Conservation (phyloP, 2,329 filamentous ascomycete species). For the Apiospora aurea region DNA sequence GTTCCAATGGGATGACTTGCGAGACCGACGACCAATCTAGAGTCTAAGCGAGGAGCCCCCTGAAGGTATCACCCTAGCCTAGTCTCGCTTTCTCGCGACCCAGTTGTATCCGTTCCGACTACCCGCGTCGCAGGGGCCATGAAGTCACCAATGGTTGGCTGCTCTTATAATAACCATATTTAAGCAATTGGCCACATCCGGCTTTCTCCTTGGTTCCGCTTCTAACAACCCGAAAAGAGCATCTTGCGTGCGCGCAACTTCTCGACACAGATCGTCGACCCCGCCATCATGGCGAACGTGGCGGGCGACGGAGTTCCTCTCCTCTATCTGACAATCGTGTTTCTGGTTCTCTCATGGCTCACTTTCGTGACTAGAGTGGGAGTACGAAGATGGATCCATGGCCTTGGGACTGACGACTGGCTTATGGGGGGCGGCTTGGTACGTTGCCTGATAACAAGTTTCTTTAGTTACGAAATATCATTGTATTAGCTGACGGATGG, state of each 20-base stretch:
- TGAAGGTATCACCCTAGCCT: not conserved
- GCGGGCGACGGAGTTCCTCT: slow-evolving; percentile 37
- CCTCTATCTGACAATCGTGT: slow-evolving; percentile 35
- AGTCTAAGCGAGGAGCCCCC: not conserved
- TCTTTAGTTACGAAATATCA: too few relatives aligned
- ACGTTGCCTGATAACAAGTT: slow-evolving; percentile 20
- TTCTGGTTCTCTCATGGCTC: slow-evolving; percentile 36
- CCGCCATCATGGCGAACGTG: slow-evolving; percentile 32
- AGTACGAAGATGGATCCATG: slow-evolving; percentile 38
- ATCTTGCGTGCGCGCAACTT: not conserved
- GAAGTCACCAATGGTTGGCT: not conserved
- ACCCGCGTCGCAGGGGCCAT: not conserved
- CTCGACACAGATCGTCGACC: not conserved
- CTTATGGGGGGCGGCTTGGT: slow-evolving; percentile 38
- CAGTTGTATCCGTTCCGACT: not conserved
- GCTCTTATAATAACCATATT: not conserved
- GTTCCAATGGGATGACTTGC: not conserved
- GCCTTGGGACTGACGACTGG: slow-evolving; percentile 37
- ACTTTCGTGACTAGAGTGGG: slow-evolving; percentile 31
- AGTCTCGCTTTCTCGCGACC: not conserved
- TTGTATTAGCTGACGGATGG: not conserved
- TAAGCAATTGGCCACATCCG: not conserved
- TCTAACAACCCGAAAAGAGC: not conserved
- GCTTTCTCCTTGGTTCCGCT: not conserved
- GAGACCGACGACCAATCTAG: not conserved